Conservation (phyloP, 83 land plant species). For the Diphasiastrum complanatum region DNA sequence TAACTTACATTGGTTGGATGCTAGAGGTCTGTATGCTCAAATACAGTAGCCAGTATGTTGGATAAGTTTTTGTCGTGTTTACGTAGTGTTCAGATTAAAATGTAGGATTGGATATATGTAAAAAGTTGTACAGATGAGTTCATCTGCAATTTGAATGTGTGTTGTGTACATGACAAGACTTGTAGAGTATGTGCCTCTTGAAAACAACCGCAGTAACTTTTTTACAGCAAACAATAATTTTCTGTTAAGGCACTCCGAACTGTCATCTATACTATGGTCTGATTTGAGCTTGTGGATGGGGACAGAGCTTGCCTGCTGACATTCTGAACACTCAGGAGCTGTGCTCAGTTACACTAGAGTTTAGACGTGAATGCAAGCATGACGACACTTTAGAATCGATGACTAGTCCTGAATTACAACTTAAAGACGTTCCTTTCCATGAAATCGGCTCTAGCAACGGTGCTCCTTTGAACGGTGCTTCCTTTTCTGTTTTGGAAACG, state of each 20-base stretch:
- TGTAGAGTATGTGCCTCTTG: too few species aligned
- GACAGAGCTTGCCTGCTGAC: slow-evolving; percentile 80
- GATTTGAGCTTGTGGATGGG: too few species aligned
- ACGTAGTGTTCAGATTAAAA: neutral
- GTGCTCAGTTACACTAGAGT: slow-evolving; percentile 65
- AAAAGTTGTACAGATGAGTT: neutral
- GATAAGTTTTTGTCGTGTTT: too few species aligned
- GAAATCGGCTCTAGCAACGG: neutral
- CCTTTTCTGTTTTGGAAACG: slow-evolving; percentile 1
- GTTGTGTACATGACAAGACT: too few species aligned
- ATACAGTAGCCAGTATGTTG: too few species aligned
- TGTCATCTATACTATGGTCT: too few species aligned
- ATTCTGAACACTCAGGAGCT: slow-evolving; percentile 67
- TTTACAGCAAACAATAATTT: too few species aligned
- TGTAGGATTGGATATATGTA: neutral
- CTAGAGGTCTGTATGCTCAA: slow-evolving; percentile 85
- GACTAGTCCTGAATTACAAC: slow-evolving; percentile 40
- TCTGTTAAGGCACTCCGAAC: too few species aligned
- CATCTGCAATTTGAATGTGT: neutral
- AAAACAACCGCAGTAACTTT: too few species aligned
- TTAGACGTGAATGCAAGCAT: slow-evolving; percentile 76
- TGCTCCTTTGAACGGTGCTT: slow-evolving; percentile 40
- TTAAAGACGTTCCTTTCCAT: neutral
- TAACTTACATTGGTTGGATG: slow-evolving; percentile 89
- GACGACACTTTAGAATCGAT: slow-evolving; percentile 74